phyloP scores from a whole-genome alignment of 2,329 filamentous ascomycete species.

The Fusarium sp. region DNA sequence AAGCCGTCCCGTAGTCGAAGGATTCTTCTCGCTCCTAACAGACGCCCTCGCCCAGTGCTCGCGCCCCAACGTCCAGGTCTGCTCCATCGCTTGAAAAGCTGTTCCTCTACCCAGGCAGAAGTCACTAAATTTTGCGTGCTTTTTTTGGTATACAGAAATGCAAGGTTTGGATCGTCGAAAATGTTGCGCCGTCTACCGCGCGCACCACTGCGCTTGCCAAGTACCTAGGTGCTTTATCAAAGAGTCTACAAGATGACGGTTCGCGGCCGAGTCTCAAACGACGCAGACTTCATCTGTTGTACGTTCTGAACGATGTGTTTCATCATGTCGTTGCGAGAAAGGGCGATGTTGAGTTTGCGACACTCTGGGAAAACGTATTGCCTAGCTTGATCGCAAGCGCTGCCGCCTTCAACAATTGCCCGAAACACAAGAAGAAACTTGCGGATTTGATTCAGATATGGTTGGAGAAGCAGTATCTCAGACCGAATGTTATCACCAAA shows the following conservation, averaged over 20 bases:
- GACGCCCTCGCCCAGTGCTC: slow-evolving; percentile 77
- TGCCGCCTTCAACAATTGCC: slow-evolving; percentile 67
- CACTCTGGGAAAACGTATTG: slow-evolving; percentile 68
- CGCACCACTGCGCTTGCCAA: slow-evolving; percentile 77
- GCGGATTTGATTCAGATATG: slow-evolving; percentile 74
- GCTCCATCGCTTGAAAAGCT: slow-evolving; percentile 54
- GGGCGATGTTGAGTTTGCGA: slow-evolving; percentile 63
- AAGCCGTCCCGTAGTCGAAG: slow-evolving; percentile 74
- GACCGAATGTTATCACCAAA: slow-evolving; percentile 62
- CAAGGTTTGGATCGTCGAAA: slow-evolving; percentile 84
- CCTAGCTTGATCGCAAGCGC: slow-evolving; percentile 70
- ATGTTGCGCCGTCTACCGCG: slow-evolving; percentile 74
- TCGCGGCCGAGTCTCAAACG: slow-evolving; percentile 68
- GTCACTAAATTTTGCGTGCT: slow-evolving; percentile 44
- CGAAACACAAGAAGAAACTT: slow-evolving; percentile 75
- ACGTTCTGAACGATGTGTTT: slow-evolving; percentile 81
- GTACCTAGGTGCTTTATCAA: slow-evolving; percentile 77
- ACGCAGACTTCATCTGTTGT: slow-evolving; percentile 79
- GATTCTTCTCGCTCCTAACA: slow-evolving; percentile 75
- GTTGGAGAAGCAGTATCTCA: slow-evolving; percentile 74
- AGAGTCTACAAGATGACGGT: slow-evolving; percentile 50
- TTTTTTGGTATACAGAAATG: slow-evolving; percentile 72
- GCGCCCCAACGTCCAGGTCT: slow-evolving; percentile 89
- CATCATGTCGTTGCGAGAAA: slow-evolving; percentile 72
- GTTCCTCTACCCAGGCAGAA: slow-evolving; percentile 42